Conservation (phyloP, 495 filamentous ascomycete species). For the Tuber umbilicatum region DNA sequence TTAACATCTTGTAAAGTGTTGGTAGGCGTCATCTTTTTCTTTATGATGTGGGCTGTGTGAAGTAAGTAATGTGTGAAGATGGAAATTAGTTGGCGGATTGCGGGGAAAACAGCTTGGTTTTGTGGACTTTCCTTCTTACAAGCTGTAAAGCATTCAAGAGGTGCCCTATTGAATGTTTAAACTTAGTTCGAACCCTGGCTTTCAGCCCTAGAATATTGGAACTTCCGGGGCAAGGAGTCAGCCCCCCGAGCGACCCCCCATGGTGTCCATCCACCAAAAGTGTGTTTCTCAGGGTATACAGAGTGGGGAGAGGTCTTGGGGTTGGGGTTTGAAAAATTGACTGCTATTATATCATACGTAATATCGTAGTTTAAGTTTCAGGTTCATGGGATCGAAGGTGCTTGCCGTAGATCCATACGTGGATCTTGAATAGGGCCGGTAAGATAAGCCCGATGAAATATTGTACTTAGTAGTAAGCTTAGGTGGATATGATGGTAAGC, state of each 20-base stretch:
- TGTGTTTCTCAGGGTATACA: background rate
- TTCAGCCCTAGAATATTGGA: background rate
- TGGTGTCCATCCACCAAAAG: background rate
- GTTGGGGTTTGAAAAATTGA: background rate
- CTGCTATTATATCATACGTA: too few relatives aligned
- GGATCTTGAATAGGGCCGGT: background rate
- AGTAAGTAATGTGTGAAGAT: background rate
- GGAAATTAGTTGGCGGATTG: background rate
- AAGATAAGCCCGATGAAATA: background rate
- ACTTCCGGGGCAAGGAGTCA: background rate
- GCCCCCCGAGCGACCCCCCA: background rate
- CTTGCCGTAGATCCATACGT: background rate
- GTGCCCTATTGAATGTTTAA: background rate
- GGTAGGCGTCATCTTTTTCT: background rate
- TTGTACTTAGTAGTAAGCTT: background rate
- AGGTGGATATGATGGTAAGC: background rate
- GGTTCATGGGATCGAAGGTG: background rate
- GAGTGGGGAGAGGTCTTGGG: background rate
- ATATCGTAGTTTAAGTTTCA: background rate
- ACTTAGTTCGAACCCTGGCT: background rate
- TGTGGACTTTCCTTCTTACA: background rate
- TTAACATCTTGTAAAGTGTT: background rate
- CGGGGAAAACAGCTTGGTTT: background rate
- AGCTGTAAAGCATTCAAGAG: background rate
- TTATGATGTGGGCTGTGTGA: background rate